Percentiles rank a stretch among this genome's conserved stretches.
Evolutionary conservation across 495 filamentous ascomycete species (phyloP).

Genomic region (Aspergillus sclerotioniger): DNA sequence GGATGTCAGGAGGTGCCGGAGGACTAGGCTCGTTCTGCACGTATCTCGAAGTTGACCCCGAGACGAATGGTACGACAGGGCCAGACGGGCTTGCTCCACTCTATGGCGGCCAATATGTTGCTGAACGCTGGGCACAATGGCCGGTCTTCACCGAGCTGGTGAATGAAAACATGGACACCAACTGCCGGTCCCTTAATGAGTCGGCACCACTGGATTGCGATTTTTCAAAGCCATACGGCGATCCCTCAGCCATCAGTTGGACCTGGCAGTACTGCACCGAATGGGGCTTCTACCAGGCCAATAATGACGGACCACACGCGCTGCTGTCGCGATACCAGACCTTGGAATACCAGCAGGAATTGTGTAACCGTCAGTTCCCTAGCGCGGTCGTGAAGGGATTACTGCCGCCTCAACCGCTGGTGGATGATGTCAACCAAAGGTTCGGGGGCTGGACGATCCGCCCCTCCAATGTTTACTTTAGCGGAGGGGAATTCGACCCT

Average conservation of each 20-base stretch:
- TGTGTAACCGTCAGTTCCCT: slow-evolving; percentile 55
- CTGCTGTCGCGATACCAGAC: slow-evolving; percentile 53
- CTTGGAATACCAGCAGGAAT: slow-evolving; percentile 47
- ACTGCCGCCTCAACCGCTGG: slow-evolving; percentile 41
- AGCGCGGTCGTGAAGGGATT: slow-evolving; percentile 41
- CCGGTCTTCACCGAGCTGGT: slow-evolving; percentile 38
- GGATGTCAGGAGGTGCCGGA: slow-evolving; percentile 39
- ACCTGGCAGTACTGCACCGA: slow-evolving; percentile 62
- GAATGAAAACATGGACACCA: slow-evolving; percentile 42
- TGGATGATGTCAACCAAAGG: slow-evolving; percentile 37
- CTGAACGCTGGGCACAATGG: slow-evolving; percentile 49
- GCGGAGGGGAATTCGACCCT: slow-evolving; percentile 56
- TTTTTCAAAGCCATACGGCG: slow-evolving; percentile 34
- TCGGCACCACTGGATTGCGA: slow-evolving; percentile 33
- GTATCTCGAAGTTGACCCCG: slow-evolving; percentile 39
- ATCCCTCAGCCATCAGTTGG: slow-evolving; percentile 49
- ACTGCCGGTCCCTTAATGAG: slow-evolving; percentile 38
- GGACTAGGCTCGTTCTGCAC: slow-evolving; percentile 48
- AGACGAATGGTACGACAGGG: slow-evolving; percentile 23
- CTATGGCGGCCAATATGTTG: slow-evolving; percentile 40
- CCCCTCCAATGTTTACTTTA: slow-evolving; percentile 58
- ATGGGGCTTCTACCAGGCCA: slow-evolving; percentile 56
- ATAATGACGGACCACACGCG: slow-evolving; percentile 48
- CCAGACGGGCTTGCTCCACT: slow-evolving; percentile 38
- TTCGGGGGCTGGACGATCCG: slow-evolving; percentile 57